Evolutionary conservation across 106 monocot species (phyloP).

Genomic region (Gastrodia elata): DNA sequence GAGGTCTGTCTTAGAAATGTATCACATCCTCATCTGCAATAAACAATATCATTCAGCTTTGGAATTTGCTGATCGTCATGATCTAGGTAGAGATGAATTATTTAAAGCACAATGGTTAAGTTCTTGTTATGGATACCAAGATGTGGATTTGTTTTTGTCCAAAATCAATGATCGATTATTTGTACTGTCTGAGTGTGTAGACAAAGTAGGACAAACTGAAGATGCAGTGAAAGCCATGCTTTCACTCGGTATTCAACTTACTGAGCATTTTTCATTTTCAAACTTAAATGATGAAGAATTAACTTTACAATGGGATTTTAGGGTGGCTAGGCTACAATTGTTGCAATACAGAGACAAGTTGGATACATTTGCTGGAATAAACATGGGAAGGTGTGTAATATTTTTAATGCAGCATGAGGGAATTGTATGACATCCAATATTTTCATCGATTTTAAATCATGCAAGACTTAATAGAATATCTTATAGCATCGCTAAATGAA

Average conservation of each 20-base stretch:
- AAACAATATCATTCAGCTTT: constrained; percentile 51
- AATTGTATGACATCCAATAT: not conserved
- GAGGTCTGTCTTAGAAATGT: constrained; percentile 71
- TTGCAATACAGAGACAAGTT: constrained; percentile 69
- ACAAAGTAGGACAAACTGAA: constrained; percentile 61
- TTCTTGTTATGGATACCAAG: constrained; percentile 40
- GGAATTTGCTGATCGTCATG: constrained; percentile 50
- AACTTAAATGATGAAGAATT: constrained; percentile 23
- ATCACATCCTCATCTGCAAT: constrained; percentile 42
- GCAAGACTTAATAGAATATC: not conserved
- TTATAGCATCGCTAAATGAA: not conserved
- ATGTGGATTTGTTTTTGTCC: constrained; percentile 46
- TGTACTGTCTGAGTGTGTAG: constrained; percentile 75
- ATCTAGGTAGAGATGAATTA: constrained; percentile 69
- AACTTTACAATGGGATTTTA: constrained; percentile 42
- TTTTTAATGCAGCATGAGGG: constrained; percentile 3
- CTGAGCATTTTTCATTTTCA: constrained; percentile 52
- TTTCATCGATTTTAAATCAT: not conserved
- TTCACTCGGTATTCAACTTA: constrained; percentile 70
- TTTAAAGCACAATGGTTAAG: constrained; percentile 75
- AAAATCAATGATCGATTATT: constrained; percentile 67
- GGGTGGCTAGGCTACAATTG: constrained; percentile 58
- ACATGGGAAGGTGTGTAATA: constrained; percentile 77
- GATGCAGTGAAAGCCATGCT: constrained; percentile 49
- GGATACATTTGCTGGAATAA: constrained; percentile 89